phyloP scores from a whole-genome alignment of 2,329 filamentous ascomycete species.

The Fusarium sp. region DNA sequence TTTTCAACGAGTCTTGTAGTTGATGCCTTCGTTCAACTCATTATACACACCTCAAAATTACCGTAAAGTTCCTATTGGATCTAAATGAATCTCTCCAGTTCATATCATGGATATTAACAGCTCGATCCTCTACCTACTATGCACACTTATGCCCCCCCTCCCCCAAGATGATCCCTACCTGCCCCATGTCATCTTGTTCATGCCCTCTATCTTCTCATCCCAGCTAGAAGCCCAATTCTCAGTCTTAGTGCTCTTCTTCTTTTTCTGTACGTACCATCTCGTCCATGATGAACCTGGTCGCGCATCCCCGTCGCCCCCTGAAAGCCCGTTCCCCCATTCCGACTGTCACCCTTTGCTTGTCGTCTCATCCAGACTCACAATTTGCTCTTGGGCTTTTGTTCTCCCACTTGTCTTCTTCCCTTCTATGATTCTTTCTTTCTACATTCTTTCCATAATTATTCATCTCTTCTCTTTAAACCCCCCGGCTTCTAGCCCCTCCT shows the following conservation, averaged over 20 bases:
- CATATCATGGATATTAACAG: too few relatives aligned
- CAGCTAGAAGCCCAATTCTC: constrained; percentile 35
- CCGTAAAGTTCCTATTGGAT: too few relatives aligned
- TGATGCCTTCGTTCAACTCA: constrained; percentile 6
- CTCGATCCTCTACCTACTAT: neutral
- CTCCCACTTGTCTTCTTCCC: constrained; percentile 35
- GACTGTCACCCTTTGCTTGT: constrained; percentile 45
- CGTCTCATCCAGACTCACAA: constrained; percentile 33
- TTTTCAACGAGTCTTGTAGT: constrained; percentile 7
- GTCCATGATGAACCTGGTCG: constrained; percentile 42
- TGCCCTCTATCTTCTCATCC: constrained; percentile 38
- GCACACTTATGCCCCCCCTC: constrained; percentile 21
- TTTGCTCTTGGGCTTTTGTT: constrained; percentile 3
- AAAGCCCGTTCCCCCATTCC: constrained; percentile 40
- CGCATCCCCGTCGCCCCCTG: constrained; percentile 45
- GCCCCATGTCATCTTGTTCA: constrained; percentile 37
- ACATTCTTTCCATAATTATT: constrained; percentile 25
- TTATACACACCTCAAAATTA: neutral
- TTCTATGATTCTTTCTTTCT: constrained; percentile 37
- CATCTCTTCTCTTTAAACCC: constrained; percentile 25
- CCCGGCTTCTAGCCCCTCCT: constrained; percentile 32
- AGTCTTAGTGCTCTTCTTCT: constrained; percentile 43
- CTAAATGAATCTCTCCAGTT: too few relatives aligned
- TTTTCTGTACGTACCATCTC: constrained; percentile 22
- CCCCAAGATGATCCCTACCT: constrained; percentile 25